These are phyloP conservation scores for Lagenaria siceraria DNA, from an alignment of 306 rosid genomes.

Conservation along the genomic window DNA sequence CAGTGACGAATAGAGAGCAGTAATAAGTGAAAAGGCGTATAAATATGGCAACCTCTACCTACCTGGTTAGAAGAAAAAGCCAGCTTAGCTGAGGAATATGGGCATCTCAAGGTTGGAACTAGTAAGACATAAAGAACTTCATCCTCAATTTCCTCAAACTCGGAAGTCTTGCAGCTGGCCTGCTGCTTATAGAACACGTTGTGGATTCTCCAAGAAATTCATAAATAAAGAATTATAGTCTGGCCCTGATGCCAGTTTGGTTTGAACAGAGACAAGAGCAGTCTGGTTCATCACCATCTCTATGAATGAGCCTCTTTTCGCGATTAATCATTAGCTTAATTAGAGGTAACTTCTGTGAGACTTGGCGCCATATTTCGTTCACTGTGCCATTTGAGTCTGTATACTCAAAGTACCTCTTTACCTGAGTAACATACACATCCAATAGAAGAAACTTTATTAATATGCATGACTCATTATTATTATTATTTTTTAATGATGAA, in stretches of 20 bases:
- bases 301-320: conserved; percentile 46
- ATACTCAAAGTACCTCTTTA: conserved; percentile 64
- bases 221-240: neutral
- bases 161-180: neutral
- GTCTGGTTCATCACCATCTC: conserved; percentile 25
- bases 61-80: neutral
- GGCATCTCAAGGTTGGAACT: neutral
- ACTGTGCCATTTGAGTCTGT: conserved; percentile 42
- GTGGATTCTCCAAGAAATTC: neutral
- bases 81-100: neutral
- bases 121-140: neutral
- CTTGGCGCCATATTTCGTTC: conserved; percentile 86
- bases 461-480: neutral
- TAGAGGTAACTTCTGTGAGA: conserved; percentile 61
- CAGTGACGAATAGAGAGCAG: neutral
- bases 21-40: neutral
- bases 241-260: conserved; percentile 23
- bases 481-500: too few relatives aligned
- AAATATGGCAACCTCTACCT: conserved; percentile 1
- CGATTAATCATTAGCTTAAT: conserved; percentile 77
- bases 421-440: conserved; percentile 33
- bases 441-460: neutral
- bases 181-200: neutral
- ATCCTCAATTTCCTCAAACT: neutral
- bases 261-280: conserved; percentile 78